These are phyloP conservation scores for Picochlorum sp. DNA, from an alignment of 139 green algal species.

Conservation along the genomic window DNA sequence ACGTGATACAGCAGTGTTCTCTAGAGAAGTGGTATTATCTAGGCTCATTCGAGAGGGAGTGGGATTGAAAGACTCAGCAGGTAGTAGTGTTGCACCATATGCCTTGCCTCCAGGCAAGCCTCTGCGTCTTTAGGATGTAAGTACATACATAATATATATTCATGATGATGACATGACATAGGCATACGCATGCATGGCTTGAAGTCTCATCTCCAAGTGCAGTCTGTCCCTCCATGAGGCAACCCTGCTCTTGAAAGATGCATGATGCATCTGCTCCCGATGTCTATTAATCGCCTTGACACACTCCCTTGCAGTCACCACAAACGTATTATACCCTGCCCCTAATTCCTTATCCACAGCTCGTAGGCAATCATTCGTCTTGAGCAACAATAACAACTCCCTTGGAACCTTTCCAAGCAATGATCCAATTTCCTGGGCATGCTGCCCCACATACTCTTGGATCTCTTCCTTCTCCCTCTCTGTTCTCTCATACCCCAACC, in stretches of 20 bases:
- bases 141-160: too few relatives aligned
- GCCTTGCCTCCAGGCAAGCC: too few relatives aligned
- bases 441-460: conserved; percentile 53
- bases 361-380: conserved; percentile 92
- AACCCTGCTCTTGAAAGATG: not conserved
- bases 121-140: too few relatives aligned
- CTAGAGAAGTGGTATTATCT: too few relatives aligned
- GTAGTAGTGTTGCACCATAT: too few relatives aligned
- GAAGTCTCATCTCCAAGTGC: conserved; percentile 1
- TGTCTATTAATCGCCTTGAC: conserved; percentile 52
- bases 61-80: too few relatives aligned
- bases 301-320: conserved; percentile 77
- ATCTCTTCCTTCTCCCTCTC: conserved; percentile 36
- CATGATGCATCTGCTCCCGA: not conserved
- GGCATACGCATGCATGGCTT: not conserved
- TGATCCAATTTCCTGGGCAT: conserved; percentile 58
- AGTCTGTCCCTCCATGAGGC: not conserved
- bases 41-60: too few relatives aligned
- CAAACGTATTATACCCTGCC: conserved; percentile 49
- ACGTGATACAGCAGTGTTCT: too few relatives aligned
- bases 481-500: not conserved
- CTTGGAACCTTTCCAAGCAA: conserved; percentile 76
- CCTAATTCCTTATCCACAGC: conserved; percentile 44
- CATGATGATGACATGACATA: not conserved
- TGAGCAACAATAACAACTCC: conserved; percentile 85